Conservation (phyloP, 2,329 filamentous ascomycete species). For the Esteya vermicola region DNA sequence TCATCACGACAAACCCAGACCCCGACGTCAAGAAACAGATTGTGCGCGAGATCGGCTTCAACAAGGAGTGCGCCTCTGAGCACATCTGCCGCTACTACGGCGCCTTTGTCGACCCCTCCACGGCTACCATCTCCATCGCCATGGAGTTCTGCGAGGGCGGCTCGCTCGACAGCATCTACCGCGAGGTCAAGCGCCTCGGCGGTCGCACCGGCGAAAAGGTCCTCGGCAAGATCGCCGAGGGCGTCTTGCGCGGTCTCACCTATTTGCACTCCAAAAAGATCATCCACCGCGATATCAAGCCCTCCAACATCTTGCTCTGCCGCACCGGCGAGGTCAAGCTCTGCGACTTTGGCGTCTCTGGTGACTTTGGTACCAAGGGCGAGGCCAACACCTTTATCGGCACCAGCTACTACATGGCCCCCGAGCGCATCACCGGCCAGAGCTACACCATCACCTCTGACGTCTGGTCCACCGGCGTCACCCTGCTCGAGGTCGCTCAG, state of each 20-base stretch:
- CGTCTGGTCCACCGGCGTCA: slow-evolving; percentile 95
- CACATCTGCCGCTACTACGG: slow-evolving; percentile 98
- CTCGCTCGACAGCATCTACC: slow-evolving; percentile 91
- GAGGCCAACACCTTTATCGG: slow-evolving; percentile 99
- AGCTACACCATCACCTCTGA: slow-evolving; percentile 98
- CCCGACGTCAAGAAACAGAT: slow-evolving; percentile 98
- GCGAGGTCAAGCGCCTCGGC: slow-evolving; percentile 88
- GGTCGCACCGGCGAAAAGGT: slow-evolving; percentile 95
- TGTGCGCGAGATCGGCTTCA: slow-evolving; percentile 88
- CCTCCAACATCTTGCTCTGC: slow-evolving; percentile 89
- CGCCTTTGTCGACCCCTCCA: slow-evolving; percentile 90
- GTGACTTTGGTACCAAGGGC: slow-evolving; percentile 95
- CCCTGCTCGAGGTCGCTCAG: slow-evolving; percentile 95
- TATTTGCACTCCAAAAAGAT: slow-evolving; percentile 94
- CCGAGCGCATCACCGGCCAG: slow-evolving; percentile 92
- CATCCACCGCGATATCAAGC: slow-evolving; percentile 98
- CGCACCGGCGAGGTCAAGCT: slow-evolving; percentile 90
- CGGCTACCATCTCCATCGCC: slow-evolving; percentile 90
- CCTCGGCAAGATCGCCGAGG: slow-evolving; percentile 89
- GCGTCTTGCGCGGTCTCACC: slow-evolving; percentile 81
- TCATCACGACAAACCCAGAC: slow-evolving; percentile 96
- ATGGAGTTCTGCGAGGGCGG: slow-evolving; percentile 99
- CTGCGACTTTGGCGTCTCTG: slow-evolving; percentile 95
- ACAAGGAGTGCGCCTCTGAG: slow-evolving; percentile 90
- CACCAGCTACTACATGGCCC: slow-evolving; percentile 98